These are phyloP conservation scores for Phytophthora sansomeana DNA, from an alignment of 352 stramenopile genomes.

Conservation along the genomic window DNA sequence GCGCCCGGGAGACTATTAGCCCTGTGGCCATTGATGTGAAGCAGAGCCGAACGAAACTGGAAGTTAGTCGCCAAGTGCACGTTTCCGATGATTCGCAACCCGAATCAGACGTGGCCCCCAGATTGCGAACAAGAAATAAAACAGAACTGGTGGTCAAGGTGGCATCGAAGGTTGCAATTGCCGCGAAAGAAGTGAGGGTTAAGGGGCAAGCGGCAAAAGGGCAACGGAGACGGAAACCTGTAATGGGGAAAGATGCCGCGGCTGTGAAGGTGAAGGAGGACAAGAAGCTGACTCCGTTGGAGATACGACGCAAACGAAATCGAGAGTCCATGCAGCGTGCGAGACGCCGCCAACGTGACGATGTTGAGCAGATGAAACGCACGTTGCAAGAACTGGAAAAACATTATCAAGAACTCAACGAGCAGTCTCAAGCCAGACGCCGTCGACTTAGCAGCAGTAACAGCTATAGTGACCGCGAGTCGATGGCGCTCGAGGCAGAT, in stretches of 20 bases:
- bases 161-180: neutral
- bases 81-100: constrained; percentile 42
- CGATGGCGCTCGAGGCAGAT: constrained; percentile 44
- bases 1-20: constrained; percentile 15
- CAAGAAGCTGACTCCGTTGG: constrained; percentile 49
- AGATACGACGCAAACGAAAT: constrained; percentile 63
- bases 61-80: constrained; percentile 19
- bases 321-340: constrained; percentile 66
- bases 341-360: constrained; percentile 51
- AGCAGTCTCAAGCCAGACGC: constrained; percentile 40
- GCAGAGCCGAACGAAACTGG: constrained; percentile 21
- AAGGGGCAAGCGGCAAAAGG: constrained; percentile 13
- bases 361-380: constrained; percentile 59
- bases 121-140: constrained; percentile 9
- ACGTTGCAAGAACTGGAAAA: constrained; percentile 55
- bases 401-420: constrained; percentile 53
- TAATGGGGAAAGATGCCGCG: neutral
- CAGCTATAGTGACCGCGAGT: constrained; percentile 14
- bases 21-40: constrained; percentile 32
- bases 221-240: constrained; percentile 27
- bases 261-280: constrained; percentile 29
- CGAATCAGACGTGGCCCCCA: constrained; percentile 25
- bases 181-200: constrained; percentile 1
- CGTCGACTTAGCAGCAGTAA: constrained; percentile 21
- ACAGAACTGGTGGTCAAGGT: constrained; percentile 15